Base-by-base conservation (phyloP, 768 basidiomycete species). In the Termitomyces sp. region DNA sequence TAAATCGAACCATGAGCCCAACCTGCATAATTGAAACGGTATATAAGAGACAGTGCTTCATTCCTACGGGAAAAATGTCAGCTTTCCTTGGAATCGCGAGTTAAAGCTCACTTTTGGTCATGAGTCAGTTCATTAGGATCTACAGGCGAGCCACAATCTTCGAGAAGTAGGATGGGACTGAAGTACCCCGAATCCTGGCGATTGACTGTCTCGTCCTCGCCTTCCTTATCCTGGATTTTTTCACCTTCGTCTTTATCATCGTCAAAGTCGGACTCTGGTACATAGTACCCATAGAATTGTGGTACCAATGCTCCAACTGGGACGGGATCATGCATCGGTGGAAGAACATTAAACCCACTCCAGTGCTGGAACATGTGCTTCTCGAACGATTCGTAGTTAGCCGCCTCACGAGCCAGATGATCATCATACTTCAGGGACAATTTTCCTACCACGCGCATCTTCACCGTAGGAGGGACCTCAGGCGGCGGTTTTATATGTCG, bases 211-310 rank as follows among this genome's bases (percentile, higher is more conserved):
- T 26, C 26, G 26, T 26, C 26, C 26, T 26, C 4, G 26, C 26
- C 26, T 35, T 35, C 35, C 35, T 13, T 35, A 35, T 35, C 35
- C 13, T 26, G 26, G 4, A 26, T 2, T 26, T 26, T 26, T 26
- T 26, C 26, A 26, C 26, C 26, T 26, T 4, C 26, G 26, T 26
- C 26, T 26, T 26, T 26, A 26, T 4, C 2, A 26, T 26, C 26
- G 26, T 26, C 4, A 26, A 26, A 26, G 26, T 26, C 26, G 26
- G 26, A 26, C 26, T 26, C 26, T 26, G 70, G 70, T 3, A 62
- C 64, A 61, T 86, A 87, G 66, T 81, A 83, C 1, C 87, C 85
- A 61, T 83, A 87, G 67, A 79, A 87, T 65, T 85, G 83, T 0
- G 86, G 85, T 2, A 82, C 79, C 49, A 85, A 48, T 0, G 85